Percentiles rank a stretch among this genome's conserved stretches.
These are phyloP conservation scores for Chalaropsis thielavioides DNA, from an alignment of 2,329 filamentous ascomycete genomes.

Conservation along the genomic window DNA sequence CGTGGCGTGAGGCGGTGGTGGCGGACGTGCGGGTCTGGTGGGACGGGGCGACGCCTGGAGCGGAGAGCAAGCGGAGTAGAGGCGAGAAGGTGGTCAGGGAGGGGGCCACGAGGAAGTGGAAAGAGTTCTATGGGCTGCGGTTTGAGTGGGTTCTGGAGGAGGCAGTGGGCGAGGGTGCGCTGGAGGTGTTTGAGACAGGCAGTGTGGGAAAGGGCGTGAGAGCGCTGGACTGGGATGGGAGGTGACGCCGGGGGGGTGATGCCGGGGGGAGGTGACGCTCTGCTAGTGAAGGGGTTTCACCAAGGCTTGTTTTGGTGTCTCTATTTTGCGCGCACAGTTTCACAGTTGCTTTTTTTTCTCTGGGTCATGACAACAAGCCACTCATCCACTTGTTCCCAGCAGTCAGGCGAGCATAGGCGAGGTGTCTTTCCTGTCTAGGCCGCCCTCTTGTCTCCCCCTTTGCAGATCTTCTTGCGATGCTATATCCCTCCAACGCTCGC, in stretches of 20 bases:
- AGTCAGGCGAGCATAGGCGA: slow-evolving; percentile 12
- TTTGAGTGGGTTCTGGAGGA: slow-evolving; percentile 62
- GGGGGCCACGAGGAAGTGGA: slow-evolving; percentile 48
- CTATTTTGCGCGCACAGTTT: background rate
- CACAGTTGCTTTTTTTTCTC: background rate
- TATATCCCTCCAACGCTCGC: background rate
- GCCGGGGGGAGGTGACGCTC: slow-evolving; percentile 20
- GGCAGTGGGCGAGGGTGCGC: slow-evolving; percentile 52
- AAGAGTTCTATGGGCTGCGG: slow-evolving; percentile 50
- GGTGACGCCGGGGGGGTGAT: too few relatives aligned
- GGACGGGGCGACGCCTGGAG: slow-evolving; percentile 27
- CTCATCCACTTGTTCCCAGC: background rate
- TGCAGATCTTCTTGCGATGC: background rate
- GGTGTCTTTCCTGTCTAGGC: background rate
- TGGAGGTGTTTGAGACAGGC: slow-evolving; percentile 62
- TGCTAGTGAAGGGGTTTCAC: slow-evolving; percentile 19
- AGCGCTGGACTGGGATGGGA: slow-evolving; percentile 27
- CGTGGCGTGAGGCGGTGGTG: slow-evolving; percentile 49
- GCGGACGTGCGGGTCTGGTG: slow-evolving; percentile 50
- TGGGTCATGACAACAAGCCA: background rate
- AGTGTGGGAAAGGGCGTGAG: slow-evolving; percentile 48
- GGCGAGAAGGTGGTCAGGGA: slow-evolving; percentile 33
- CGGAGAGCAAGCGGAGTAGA: slow-evolving; percentile 35
- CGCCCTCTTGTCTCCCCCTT: background rate
- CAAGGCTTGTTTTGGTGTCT: background rate